Evolutionary conservation across 2,329 filamentous ascomycete genomes (phyloP).

Genomic region (Zymoseptoria crescenta): DNA sequence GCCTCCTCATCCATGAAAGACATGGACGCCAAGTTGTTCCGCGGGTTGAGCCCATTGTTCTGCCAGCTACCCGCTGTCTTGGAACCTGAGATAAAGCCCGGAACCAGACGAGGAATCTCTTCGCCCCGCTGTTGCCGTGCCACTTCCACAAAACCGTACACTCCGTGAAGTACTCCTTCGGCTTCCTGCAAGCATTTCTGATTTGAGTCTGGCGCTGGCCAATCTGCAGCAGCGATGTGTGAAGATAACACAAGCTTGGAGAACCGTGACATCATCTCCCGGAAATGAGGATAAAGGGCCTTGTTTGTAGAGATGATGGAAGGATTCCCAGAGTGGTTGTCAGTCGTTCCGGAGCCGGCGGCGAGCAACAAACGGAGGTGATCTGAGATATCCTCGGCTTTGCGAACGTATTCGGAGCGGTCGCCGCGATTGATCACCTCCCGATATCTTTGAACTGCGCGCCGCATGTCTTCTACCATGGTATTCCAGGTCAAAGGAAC

Average conservation of each 20-base stretch:
- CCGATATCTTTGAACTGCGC: slow-evolving; percentile 80
- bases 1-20: slow-evolving; percentile 83
- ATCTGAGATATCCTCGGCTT: slow-evolving; percentile 97
- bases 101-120: slow-evolving; percentile 83
- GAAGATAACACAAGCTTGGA: slow-evolving; percentile 98
- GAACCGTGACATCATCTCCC: slow-evolving; percentile 99
- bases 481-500: slow-evolving; percentile 80
- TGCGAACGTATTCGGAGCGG: slow-evolving; percentile 82
- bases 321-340: slow-evolving; percentile 96
- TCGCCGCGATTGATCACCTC: slow-evolving; percentile 78
- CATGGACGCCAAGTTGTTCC: slow-evolving; percentile 54
- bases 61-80: slow-evolving; percentile 81
- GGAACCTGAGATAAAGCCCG: slow-evolving; percentile 86
- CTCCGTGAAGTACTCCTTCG: slow-evolving; percentile 88
- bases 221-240: slow-evolving; percentile 93
- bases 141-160: slow-evolving; percentile 94
- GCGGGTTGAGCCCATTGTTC: slow-evolving; percentile 55
- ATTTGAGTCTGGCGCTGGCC: slow-evolving; percentile 86
- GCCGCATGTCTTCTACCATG: slow-evolving; percentile 86
- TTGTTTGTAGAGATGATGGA: slow-evolving; percentile 99
- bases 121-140: slow-evolving; percentile 88
- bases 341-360: slow-evolving; percentile 90
- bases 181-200: slow-evolving; percentile 95
- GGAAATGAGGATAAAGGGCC: slow-evolving; percentile 89
- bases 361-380: slow-evolving; percentile 89